phyloP scores from a whole-genome alignment of 495 filamentous ascomycete species.

The Cercophora sp. region DNA sequence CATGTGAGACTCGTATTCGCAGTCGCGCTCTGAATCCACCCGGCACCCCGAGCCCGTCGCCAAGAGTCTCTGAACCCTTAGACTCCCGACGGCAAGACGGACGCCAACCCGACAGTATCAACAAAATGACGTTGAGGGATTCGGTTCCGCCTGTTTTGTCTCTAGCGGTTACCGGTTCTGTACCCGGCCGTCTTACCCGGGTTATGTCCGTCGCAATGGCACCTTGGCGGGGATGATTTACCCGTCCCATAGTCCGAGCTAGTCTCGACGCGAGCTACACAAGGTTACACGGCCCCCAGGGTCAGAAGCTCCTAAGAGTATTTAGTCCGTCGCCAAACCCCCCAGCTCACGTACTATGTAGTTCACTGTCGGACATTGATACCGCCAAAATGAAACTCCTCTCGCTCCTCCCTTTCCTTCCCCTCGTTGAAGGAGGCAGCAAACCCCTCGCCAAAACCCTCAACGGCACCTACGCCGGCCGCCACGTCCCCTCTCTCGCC shows the following conservation, averaged over 20 bases:
- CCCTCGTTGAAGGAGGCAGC: neutral
- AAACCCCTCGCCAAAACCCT: neutral
- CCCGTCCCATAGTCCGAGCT: neutral
- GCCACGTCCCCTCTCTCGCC: constrained; percentile 35
- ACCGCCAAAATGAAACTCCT: neutral
- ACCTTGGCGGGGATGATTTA: neutral
- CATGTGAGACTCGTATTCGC: too few relatives aligned
- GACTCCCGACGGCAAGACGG: too few relatives aligned
- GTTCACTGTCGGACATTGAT: neutral
- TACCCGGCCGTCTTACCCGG: neutral
- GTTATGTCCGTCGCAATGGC: neutral
- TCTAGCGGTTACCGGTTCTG: neutral
- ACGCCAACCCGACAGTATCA: too few relatives aligned
- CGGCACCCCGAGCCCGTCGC: too few relatives aligned
- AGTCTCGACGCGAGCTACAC: neutral
- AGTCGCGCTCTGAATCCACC: too few relatives aligned
- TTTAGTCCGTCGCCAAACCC: neutral
- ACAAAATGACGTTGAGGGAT: too few relatives aligned
- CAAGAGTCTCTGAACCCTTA: too few relatives aligned
- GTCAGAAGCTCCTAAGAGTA: neutral
- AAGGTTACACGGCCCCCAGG: neutral
- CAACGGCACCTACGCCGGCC: constrained; percentile 47
- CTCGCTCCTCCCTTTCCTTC: neutral
- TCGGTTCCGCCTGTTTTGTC: too few relatives aligned
- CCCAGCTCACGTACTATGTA: neutral